Base-by-base conservation (phyloP, 2,329 filamentous ascomycete genomes). In the Penicillium concentricum region DNA sequence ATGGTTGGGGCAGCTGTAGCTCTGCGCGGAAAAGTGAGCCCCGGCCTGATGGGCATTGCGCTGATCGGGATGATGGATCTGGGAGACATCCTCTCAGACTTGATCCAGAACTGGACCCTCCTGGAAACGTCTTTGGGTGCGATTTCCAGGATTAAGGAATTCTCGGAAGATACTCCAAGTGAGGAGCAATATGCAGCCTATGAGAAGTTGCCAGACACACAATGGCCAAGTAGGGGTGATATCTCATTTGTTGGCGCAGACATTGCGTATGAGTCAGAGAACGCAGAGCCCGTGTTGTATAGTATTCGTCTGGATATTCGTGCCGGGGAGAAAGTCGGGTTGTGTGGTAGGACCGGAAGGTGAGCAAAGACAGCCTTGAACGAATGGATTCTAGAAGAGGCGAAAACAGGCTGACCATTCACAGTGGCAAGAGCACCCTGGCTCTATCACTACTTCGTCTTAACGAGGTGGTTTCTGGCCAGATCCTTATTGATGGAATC, bases 71-170 rank as follows among this genome's bases (percentile, higher is more conserved):
- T 81, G 37, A 73, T 82, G 20, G 63, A 73, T 3, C 78, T 83
- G 51, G 79, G 76, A 13, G 7, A 20, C 1, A 4, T 13, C 9
- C 26, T 45, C 13, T 45, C 43, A 20, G n/a, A 32, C 6, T 67
- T 82, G 16, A 74, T 82, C 26, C 67, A 72, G 26, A 76, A 73
- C 32, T 85, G 82, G 81, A 84, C 82, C 0, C 70, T 75, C 16
- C 69, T 85, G 3, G 83, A 86, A 62, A 85, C 81, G 0, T 78
- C 78, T 15, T 75, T 86, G 37, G 83, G 82, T 10, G 81, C 82
- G 2, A 76, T 86, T n/a, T 72, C 78, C 1, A 74, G 83, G 20
- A 76, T 84, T 57, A 81, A 80, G 61, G 76, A 76, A 7, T 84
- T 84, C 39, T 73, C 75, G 32, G 71, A 68, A 50, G 75, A 76